phyloP scores from a whole-genome alignment of 345 rosid genomes.

The Brassica napus region Da-Ae NC_063437.1:13196001-13196500 shows the following conservation, averaged over 20 bases:
- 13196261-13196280: conserved; percentile 41
- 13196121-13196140: conserved; percentile 46
- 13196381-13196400: not conserved
- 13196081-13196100: conserved; percentile 42
- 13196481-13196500: not conserved
- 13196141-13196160: conserved; percentile 37
- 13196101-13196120: conserved; percentile 35
- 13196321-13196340: not conserved
- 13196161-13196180: conserved; percentile 39
- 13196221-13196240: conserved; percentile 28
- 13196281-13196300: conserved; percentile 40
- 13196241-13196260: conserved; percentile 49
- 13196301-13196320: not conserved
- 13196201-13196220: conserved; percentile 38
- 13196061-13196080: conserved; percentile 55
- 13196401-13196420: not conserved
- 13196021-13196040: conserved; percentile 27
- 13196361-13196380: not conserved
- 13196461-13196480: not conserved
- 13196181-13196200: conserved; percentile 42
- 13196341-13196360: not conserved
- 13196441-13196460: not conserved
- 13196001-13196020: not conserved
- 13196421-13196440: not conserved
- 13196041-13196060: conserved; percentile 42